These are phyloP conservation scores for Chrysanthemum lavandulifolium DNA, from an alignment of 129 eudicot genomes.

Conservation along the genomic window DNA sequence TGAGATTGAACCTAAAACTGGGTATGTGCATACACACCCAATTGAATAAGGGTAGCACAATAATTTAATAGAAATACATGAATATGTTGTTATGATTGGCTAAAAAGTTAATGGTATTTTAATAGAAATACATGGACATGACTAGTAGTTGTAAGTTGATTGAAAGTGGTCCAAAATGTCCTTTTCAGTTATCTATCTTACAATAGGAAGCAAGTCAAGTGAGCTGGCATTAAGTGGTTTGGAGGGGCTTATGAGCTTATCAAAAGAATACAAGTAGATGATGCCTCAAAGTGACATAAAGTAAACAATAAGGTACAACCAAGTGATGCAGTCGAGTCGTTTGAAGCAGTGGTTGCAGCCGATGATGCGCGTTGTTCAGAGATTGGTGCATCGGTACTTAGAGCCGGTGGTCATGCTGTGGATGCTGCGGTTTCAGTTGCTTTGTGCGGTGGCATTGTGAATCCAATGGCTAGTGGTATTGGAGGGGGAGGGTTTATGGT, in stretches of 20 bases:
- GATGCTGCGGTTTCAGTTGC: constrained; percentile 93
- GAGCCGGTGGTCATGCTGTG: constrained; percentile 80
- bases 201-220: constrained; percentile 24
- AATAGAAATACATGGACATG: not conserved
- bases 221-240: constrained; percentile 7
- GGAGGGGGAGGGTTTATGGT: constrained; percentile 96
- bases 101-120: too few relatives aligned
- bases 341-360: constrained; percentile 80
- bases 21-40: too few relatives aligned
- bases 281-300: not conserved
- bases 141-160: not conserved
- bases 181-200: constrained; percentile 31
- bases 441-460: constrained; percentile 79
- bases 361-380: constrained; percentile 89
- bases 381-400: constrained; percentile 58
- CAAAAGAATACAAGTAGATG: constrained; percentile 8
- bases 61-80: too few relatives aligned
- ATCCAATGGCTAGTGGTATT: constrained; percentile 78
- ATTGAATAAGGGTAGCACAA: too few relatives aligned
- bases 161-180: not conserved
- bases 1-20: too few relatives aligned
- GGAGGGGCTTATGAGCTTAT: not conserved
- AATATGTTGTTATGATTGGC: too few relatives aligned
- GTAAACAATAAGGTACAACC: not conserved
- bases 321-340: constrained; percentile 46